phyloP scores from a whole-genome alignment of 1,284 basidiomycete species.

The Stygiomarasmius scandens region DNA sequence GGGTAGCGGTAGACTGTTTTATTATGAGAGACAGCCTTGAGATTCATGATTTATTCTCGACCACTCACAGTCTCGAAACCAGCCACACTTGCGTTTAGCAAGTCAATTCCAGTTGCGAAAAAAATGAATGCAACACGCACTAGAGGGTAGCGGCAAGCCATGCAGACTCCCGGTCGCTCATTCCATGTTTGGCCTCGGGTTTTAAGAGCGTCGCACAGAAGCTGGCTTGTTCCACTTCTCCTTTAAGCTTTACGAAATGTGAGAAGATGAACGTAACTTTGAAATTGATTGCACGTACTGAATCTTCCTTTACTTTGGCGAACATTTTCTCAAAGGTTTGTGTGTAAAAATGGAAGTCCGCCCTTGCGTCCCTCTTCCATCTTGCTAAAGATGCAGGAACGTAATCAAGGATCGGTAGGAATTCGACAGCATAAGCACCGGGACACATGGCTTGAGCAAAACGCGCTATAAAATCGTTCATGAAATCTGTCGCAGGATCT shows the following conservation, averaged over 20 bases:
- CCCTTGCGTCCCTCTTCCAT: slow-evolving; percentile 11
- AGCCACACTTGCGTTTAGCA: background rate
- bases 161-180: background rate
- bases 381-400: slow-evolving; percentile 2
- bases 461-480: slow-evolving; percentile 4
- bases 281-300: background rate
- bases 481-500: background rate
- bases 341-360: background rate
- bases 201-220: slow-evolving; percentile 4
- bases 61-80: slow-evolving; percentile 2
- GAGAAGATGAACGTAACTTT: too few species aligned
- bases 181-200: background rate
- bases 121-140: background rate
- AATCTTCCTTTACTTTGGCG: background rate
- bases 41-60: background rate
- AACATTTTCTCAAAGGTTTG: slow-evolving; percentile 1
- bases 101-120: too few species aligned
- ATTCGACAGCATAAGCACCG: slow-evolving; percentile 9
- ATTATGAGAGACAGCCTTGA: background rate
- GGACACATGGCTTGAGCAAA: slow-evolving; percentile 7
- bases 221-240: slow-evolving; percentile 1
- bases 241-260: background rate
- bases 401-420: slow-evolving; percentile 10
- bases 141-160: slow-evolving; percentile 6
- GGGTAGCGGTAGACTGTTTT: slow-evolving; percentile 1